Percentiles rank a stretch among this genome's conserved stretches.
phyloP scores from a whole-genome alignment of 345 rosid species.

The Lenwebbia sp. region DNA sequence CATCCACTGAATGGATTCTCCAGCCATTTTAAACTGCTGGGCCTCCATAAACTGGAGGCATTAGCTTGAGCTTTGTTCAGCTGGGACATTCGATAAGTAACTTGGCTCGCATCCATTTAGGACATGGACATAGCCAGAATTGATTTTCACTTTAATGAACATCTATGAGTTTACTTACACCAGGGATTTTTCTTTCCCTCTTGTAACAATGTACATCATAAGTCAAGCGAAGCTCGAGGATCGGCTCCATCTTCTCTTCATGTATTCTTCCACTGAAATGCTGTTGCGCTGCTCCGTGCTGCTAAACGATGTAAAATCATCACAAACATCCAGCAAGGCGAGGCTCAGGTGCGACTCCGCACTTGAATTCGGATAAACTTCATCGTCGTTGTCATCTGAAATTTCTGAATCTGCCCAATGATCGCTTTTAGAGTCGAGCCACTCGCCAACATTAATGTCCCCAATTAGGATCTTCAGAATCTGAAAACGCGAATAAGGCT shows the following conservation, averaged over 20 bases:
- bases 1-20: not conserved
- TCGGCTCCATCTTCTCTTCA: constrained; percentile 53
- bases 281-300: constrained; percentile 49
- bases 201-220: not conserved
- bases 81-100: not conserved
- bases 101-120: not conserved
- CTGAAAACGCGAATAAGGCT: constrained; percentile 12
- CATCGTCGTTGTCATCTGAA: constrained; percentile 51
- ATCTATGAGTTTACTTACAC: not conserved
- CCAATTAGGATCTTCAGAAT: constrained; percentile 51
- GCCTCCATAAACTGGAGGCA: not conserved
- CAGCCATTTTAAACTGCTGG: not conserved
- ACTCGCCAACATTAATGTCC: constrained; percentile 22
- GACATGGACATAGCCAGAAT: not conserved
- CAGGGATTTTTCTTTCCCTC: not conserved
- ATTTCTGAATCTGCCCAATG: constrained; percentile 16
- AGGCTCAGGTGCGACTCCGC: constrained; percentile 48
- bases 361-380: constrained; percentile 68
- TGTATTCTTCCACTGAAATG: constrained; percentile 35
- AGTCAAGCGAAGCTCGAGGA: constrained; percentile 47
- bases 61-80: not conserved
- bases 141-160: not conserved
- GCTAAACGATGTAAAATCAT: constrained; percentile 53
- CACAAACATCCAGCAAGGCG: constrained; percentile 63
- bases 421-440: constrained; percentile 1